phyloP scores from a whole-genome alignment of 345 rosid species.

The Pistacia atlantica region DNA sequence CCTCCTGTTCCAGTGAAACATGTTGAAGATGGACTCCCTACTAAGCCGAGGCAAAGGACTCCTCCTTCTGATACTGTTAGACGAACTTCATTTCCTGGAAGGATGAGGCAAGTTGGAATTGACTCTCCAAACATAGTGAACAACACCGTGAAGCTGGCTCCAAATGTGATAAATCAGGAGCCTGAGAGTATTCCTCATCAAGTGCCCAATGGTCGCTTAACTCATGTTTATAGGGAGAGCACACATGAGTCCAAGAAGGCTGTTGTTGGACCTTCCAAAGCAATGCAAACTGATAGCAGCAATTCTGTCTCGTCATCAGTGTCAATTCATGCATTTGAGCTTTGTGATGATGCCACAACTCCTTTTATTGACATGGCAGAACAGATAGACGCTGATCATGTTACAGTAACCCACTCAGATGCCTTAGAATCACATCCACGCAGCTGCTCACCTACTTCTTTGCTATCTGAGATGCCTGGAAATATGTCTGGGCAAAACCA shows the following conservation, averaged over 20 bases:
- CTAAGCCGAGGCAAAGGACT: conserved; percentile 76
- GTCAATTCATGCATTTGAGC: conserved; percentile 79
- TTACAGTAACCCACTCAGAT: conserved; percentile 35
- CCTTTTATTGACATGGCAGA: conserved; percentile 59
- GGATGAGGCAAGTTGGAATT: conserved; percentile 50
- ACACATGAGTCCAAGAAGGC: conserved; percentile 42
- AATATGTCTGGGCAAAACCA: conserved; percentile 33
- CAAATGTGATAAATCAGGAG: conserved; percentile 37
- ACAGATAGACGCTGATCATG: conserved; percentile 40
- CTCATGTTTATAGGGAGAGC: conserved; percentile 34
- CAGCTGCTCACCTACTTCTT: conserved; percentile 35
- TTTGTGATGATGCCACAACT: conserved; percentile 77
- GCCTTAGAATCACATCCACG: conserved; percentile 37
- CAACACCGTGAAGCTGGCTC: conserved; percentile 35
- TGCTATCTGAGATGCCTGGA: conserved; percentile 32
- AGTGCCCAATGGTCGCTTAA: conserved; percentile 24
- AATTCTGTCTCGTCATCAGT: conserved; percentile 75
- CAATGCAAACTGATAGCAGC: conserved; percentile 69
- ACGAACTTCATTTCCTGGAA: conserved; percentile 57
- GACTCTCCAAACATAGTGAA: conserved; percentile 45
- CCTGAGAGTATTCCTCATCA: conserved; percentile 40
- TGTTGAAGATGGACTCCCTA: conserved; percentile 54
- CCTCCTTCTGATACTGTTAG: conserved; percentile 61
- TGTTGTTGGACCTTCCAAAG: conserved; percentile 47
- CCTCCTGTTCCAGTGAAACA: conserved; percentile 53